Evolutionary conservation across 345 rosid species (phyloP), one percentile per base, ranked within the genome.

Genomic region (Clausena lansium): DNA sequence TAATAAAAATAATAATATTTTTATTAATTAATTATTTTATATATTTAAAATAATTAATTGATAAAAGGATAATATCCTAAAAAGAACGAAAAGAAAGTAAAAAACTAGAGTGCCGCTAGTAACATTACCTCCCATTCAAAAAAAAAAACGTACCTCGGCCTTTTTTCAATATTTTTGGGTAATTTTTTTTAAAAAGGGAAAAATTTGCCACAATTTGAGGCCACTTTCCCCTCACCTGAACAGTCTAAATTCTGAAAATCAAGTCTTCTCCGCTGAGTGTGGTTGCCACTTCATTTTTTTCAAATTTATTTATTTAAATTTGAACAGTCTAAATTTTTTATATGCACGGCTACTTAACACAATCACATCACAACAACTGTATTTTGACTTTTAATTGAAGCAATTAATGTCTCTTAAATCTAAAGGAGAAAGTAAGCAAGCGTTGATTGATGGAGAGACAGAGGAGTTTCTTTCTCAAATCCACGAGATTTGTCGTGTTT

Each of bases 381-480:
- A 54, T 65, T 71, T 27, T 11, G 39, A 57, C 77, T 70, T 41
- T 9, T 10, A 27, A 35, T 82, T 58, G 71, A 78, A 70, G 70
- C 70, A 57, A 11, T 47, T 63, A 10, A 2, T 9, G 70, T 19
- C 45, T 20, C 5, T 30, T 50, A 19, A 36, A 25, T 38, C 38
- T 4, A 15, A 38, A 9, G 4, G 10, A 33, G 33, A 32, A 22
- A 32, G 52, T 4, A 30, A 28, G 33, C 27, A 22, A 28, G 55
- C 11, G 33, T 63, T 24, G 63, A 58, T 19, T 8, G 67, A 95
- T 95, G 99, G 98, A 93, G 82, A 90, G 93, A 82, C 97, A 89
- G 76, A 80, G 84, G 79, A 95, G 95, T 85, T 93, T 93, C 88
- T 83, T 87, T 52, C 77, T 89, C 50, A 95, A 88, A 84, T 83